Base-by-base conservation (phyloP, 306 rosid genomes). In the Rosa lucieae region DNA sequence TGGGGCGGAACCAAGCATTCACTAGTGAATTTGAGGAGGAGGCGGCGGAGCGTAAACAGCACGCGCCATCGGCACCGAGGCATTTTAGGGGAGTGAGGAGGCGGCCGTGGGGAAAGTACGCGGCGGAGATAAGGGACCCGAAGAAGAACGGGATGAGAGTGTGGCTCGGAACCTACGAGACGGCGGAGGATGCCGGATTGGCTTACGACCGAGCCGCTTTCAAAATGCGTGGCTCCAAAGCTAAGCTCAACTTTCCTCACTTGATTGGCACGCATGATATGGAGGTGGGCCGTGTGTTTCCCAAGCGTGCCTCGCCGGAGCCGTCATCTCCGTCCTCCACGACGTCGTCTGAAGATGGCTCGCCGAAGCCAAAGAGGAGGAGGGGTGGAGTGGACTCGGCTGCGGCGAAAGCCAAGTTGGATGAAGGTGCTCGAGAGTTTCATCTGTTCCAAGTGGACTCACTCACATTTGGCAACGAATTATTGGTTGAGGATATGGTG, bases 41-140 rank as follows among this genome's bases (percentile, higher is more conserved):
- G 1, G 26, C 8, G 69, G 23, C 52, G 23, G 55, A 51, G 55
- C 39, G 43, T 74, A 55, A n/a, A 1, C 15, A 11, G 3, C 69
- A 49, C 0, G 42, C 42, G 49, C 71, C 78, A 46, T 76, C 7
- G 0, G 69, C 53, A 61, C 75, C 11, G 46, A 78, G 59, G 18
- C 72, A 72, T 8, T 90, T 78, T 62, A 75, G 80, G 56, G 92
- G 94, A 2, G 95, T 88, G 76, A 84, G 95, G 70, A 80, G 90
- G 10, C 78, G 92, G 82, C 92, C 92, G 0, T 88, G 91, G 95
- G 95, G 95, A 7, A 88, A 89, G 78, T 90, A 78, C 39, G 95
- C 92, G 1, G 92, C 92, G 8, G 92, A 90, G 82, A 84, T 84
- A 35, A 74, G 87, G 44, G 82, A 84, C 46, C 85, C 82, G 8